Base-by-base conservation (phyloP, 371 early-diverging fungal species). In the Actinomortierella wolfii region DNA sequence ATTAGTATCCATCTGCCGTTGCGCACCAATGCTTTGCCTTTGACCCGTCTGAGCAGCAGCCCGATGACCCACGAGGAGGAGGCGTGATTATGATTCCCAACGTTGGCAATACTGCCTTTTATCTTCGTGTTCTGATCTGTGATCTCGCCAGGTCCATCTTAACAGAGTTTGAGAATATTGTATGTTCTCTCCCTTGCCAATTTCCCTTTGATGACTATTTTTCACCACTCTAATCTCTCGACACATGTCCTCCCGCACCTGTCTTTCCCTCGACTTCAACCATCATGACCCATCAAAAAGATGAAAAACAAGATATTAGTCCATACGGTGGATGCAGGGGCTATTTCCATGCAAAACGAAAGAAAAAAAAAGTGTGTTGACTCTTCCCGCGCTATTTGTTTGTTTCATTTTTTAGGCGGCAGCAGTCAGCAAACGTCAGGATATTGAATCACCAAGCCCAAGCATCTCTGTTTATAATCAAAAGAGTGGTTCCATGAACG, bases 11-110 rank as follows among this genome's bases (percentile, higher is more conserved):
- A 0, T 79, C 89, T 5, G 83, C 88, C 6, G 80, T 93, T 4
- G 91, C 86, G 0, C 81, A 84, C 41, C 79, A 92, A 26, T 92
- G 92, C 61, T 89, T 92, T 71, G 93, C 90, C 18, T 93, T 94
- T 76, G 92, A 93, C 62, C 93, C 94, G 7, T 77, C 82, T 14
- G 91, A 89, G 54, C 80, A 79, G 23, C 89, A 90, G 49, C 83
- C 84, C 14, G 91, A 92, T 61, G 85, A 91, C 70, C 87, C 86
- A n/a, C 80, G 88, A 54, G 73, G 73, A 59, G 73, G 67, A 0
- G 91, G 89, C 3, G 60, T 91, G 13, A 88, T 88, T 23, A 88
- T 89, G 86, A 89, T 92, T 39, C 94, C 94, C 2, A 89, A 90
- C 61, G 91, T 89, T 18, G 93, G 93, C 25, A 85, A 92, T 60